Conservation (phyloP, 495 filamentous ascomycete genomes). For the Aspergillus asperescens region DNA sequence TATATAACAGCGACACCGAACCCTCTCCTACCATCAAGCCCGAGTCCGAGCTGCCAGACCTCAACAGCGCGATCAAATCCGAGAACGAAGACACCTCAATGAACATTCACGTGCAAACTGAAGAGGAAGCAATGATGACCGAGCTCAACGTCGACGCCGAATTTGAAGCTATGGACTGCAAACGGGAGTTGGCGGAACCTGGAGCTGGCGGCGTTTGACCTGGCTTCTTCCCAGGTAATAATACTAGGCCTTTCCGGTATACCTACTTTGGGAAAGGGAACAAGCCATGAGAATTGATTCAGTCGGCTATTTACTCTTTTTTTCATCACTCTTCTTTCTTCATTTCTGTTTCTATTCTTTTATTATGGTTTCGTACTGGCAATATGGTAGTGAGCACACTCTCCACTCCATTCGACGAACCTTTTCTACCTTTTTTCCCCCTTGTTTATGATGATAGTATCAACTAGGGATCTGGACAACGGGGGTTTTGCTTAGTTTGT, state of each 20-base stretch:
- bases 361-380: no score
- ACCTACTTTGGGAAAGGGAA: not conserved
- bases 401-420: no score
- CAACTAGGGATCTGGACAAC: no score
- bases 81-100: not conserved
- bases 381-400: no score
- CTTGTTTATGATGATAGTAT: no score
- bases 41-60: not conserved
- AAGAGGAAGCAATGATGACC: slow-evolving; percentile 2
- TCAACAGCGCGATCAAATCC: not conserved
- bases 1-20: not conserved
- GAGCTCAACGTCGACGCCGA: not conserved
- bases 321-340: not conserved
- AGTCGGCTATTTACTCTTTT: not conserved
- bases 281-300: no score
- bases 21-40: not conserved
- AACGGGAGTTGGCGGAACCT: not conserved
- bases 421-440: no score
- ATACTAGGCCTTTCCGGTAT: no score
- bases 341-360: no score
- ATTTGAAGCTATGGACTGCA: slow-evolving; percentile 3
- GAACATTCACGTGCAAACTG: not conserved
- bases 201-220: not conserved
- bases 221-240: not conserved
- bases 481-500: no score